Percentiles rank a stretch among this genome's conserved stretches.
Evolutionary conservation across 1,139 yeast genomes (phyloP).

Genomic region (Suhomyces anneliseae): DNA sequence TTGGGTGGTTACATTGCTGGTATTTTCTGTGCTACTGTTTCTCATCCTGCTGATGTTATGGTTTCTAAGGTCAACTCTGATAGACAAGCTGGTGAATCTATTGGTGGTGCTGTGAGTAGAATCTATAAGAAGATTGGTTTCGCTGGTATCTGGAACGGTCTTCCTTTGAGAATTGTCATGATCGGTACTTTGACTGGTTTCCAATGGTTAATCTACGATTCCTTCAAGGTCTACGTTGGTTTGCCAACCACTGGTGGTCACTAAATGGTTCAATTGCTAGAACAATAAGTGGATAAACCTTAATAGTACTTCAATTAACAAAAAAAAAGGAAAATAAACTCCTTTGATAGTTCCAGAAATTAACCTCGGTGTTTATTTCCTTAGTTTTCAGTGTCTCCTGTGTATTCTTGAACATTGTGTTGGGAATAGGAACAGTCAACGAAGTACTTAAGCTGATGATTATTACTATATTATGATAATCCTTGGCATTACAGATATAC

Average conservation of each 20-base stretch:
- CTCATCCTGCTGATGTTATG: constrained; percentile 98
- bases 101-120: constrained; percentile 65
- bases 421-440: too few species aligned
- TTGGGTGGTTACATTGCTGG: constrained; percentile 96
- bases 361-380: too few species aligned
- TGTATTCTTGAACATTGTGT: too few species aligned
- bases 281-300: background rate
- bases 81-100: constrained; percentile 63
- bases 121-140: constrained; percentile 85
- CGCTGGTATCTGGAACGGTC: constrained; percentile 89
- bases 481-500: background rate
- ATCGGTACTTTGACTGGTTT: constrained; percentile 94
- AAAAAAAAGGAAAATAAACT: too few species aligned
- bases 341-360: too few species aligned
- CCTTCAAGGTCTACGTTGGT: constrained; percentile 87
- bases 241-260: constrained; percentile 88
- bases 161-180: constrained; percentile 92
- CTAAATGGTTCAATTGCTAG: constrained; percentile 17
- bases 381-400: too few species aligned
- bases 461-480: background rate
- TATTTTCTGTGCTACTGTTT: constrained; percentile 88
- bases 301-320: background rate
- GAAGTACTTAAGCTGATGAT: too few species aligned
- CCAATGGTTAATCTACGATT: constrained; percentile 95
- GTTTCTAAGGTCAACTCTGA: constrained; percentile 87